These are phyloP conservation scores for Naematelia aurantialba DNA, from an alignment of 768 basidiomycete genomes.

Conservation along the genomic window DNA sequence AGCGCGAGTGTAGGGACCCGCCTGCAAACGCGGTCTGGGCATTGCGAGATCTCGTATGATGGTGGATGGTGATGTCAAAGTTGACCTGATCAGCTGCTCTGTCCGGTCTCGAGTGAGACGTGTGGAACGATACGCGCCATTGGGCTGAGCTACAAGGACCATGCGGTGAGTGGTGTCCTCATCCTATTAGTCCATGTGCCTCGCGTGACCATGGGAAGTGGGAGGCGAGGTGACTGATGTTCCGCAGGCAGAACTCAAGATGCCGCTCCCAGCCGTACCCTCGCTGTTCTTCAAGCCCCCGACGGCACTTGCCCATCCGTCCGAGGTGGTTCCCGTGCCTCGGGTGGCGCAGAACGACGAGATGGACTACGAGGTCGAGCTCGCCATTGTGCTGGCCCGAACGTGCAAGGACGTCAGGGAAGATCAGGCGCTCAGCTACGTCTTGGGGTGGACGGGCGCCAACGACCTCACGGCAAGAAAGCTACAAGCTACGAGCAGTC, in stretches of 20 bases:
- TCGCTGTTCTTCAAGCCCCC: constrained; percentile 12
- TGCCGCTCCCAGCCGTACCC: constrained; percentile 25
- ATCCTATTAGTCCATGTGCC: too few relatives aligned
- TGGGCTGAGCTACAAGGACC: constrained; percentile 36
- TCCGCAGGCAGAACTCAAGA: constrained; percentile 19
- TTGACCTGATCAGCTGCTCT: constrained; percentile 19
- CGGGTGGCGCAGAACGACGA: constrained; percentile 17
- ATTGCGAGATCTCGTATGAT: too few relatives aligned
- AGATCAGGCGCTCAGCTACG: constrained; percentile 73
- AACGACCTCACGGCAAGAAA: constrained; percentile 28
- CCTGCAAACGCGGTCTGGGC: too few relatives aligned
- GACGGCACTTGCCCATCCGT: constrained; percentile 8
- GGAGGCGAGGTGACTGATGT: too few relatives aligned
- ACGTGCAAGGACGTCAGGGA: constrained; percentile 71
- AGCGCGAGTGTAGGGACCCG: too few relatives aligned
- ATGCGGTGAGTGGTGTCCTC: constrained; percentile 19
- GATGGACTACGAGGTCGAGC: constrained; percentile 43
- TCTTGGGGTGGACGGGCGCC: constrained; percentile 58
- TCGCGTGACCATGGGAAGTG: too few relatives aligned
- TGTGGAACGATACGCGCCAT: constrained; percentile 29
- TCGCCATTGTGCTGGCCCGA: constrained; percentile 69
- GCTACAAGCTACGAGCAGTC: constrained; percentile 18
- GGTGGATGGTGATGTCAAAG: too few relatives aligned
- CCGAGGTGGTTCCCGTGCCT: constrained; percentile 14
- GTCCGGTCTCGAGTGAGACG: constrained; percentile 20